Conservation (phyloP, 805 yeast species). For the Candida maesae region DNA sequence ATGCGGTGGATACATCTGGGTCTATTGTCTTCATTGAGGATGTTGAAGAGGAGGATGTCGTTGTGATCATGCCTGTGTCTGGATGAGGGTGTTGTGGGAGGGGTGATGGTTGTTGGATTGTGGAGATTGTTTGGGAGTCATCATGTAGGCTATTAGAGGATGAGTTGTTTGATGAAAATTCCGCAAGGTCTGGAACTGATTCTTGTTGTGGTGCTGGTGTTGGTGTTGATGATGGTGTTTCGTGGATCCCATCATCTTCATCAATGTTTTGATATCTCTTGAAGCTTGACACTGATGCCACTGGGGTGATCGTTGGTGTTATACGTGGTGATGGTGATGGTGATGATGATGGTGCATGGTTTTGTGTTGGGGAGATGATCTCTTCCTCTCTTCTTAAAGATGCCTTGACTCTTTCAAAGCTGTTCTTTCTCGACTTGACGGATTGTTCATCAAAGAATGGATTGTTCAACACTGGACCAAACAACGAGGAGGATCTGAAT, state of each 20-base stretch:
- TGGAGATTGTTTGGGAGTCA: not conserved
- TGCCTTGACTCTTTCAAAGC: constrained; percentile 14
- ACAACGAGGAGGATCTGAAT: constrained; percentile 25
- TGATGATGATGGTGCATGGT: not conserved
- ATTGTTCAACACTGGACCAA: constrained; percentile 24
- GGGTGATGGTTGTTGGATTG: not conserved
- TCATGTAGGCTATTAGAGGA: constrained; percentile 21
- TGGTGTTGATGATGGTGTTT: not conserved
- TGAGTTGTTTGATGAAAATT: constrained; percentile 26
- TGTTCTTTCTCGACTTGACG: constrained; percentile 8
- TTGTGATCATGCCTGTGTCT: too few relatives aligned
- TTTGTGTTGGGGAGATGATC: constrained; percentile 9
- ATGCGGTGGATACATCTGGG: not conserved
- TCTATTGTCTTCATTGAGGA: not conserved
- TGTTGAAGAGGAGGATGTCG: too few relatives aligned
- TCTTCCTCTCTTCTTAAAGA: constrained; percentile 15
- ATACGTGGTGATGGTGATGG: constrained; percentile 3
- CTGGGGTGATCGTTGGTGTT: constrained; percentile 10
- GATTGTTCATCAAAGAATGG: constrained; percentile 19
- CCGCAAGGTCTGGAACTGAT: constrained; percentile 25
- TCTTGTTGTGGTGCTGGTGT: too few relatives aligned
- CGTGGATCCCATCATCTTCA: constrained; percentile 24
- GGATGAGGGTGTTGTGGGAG: not conserved
- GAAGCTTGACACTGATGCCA: constrained; percentile 4
- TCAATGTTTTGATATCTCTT: constrained; percentile 24